These are phyloP conservation scores for Irpex rosettiformis DNA, from an alignment of 1,284 basidiomycete genomes.

Conservation along the genomic window DNA sequence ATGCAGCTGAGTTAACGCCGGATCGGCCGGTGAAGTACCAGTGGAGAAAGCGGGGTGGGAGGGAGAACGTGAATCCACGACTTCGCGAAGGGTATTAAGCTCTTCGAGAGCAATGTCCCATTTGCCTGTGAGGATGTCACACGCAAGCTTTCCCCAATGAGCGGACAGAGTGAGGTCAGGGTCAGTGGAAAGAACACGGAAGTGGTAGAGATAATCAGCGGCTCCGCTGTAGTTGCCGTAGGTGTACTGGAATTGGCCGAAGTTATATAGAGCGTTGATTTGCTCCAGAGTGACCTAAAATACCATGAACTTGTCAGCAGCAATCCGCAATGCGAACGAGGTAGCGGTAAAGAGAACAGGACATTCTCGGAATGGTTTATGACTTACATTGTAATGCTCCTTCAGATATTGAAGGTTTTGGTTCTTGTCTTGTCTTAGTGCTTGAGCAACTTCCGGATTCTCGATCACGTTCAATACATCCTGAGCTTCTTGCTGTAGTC, in stretches of 20 bases:
- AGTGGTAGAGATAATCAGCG: conserved; percentile 98
- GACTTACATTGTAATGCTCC: conserved; percentile 85
- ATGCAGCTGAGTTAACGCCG: conserved; percentile 78
- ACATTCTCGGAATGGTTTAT: not conserved
- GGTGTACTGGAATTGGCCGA: conserved; percentile 97
- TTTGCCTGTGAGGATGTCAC: conserved; percentile 91
- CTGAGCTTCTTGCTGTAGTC: conserved; percentile 85
- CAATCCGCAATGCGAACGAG: conserved; percentile 1
- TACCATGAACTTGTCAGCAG: not conserved
- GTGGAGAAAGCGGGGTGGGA: conserved; percentile 41
- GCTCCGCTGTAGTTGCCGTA: conserved; percentile 96
- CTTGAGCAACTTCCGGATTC: conserved; percentile 92
- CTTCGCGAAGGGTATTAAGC: conserved; percentile 89
- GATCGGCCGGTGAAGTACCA: conserved; percentile 43
- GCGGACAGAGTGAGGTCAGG: conserved; percentile 89
- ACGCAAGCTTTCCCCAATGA: conserved; percentile 98
- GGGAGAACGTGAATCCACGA: conserved; percentile 78
- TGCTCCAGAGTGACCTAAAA: conserved; percentile 85
- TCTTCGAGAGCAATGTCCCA: conserved; percentile 95
- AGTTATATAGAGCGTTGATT: conserved; percentile 96
- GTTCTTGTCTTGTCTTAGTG: conserved; percentile 91
- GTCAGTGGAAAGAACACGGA: conserved; percentile 95
- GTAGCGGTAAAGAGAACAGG: not conserved
- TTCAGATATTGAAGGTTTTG: conserved; percentile 94
- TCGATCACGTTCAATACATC: conserved; percentile 95